Evolutionary conservation across 306 rosid species (phyloP).

Genomic region (Sophora flavescens): DNA sequence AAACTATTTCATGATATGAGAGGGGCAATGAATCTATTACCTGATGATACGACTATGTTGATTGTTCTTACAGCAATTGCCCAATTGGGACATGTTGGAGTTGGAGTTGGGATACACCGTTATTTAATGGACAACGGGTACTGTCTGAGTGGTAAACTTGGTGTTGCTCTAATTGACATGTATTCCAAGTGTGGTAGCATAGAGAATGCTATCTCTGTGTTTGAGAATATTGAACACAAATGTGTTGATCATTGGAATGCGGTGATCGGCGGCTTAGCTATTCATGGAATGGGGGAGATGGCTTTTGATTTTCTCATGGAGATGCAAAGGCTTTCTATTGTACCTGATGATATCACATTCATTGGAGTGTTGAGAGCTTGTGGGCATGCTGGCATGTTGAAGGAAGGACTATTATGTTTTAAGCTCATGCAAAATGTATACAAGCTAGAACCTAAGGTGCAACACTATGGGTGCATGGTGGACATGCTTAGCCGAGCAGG

Average conservation of each 20-base stretch:
- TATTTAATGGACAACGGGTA: conserved; percentile 58
- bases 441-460: conserved; percentile 74
- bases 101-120: conserved; percentile 57
- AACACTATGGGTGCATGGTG: conserved; percentile 84
- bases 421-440: conserved; percentile 77
- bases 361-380: conserved; percentile 76
- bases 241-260: conserved; percentile 85
- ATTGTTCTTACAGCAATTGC: conserved; percentile 69
- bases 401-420: conserved; percentile 77
- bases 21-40: conserved; percentile 44
- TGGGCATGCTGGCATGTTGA: conserved; percentile 75
- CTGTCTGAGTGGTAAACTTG: conserved; percentile 63
- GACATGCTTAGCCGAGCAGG: conserved; percentile 78
- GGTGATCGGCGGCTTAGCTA: conserved; percentile 72
- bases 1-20: conserved; percentile 68
- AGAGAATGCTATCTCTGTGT: conserved; percentile 63
- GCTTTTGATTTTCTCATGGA: conserved; percentile 67
- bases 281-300: conserved; percentile 70
- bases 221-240: conserved; percentile 58
- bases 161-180: conserved; percentile 78
- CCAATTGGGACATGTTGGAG: conserved; percentile 65
- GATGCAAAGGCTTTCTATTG: conserved; percentile 62
- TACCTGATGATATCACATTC: conserved; percentile 77
- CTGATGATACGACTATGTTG: conserved; percentile 65
- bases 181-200: conserved; percentile 82